These are phyloP conservation scores for Podila verticillata DNA, from an alignment of 192 early-diverging fungal genomes.

Conservation along the genomic window DNA sequence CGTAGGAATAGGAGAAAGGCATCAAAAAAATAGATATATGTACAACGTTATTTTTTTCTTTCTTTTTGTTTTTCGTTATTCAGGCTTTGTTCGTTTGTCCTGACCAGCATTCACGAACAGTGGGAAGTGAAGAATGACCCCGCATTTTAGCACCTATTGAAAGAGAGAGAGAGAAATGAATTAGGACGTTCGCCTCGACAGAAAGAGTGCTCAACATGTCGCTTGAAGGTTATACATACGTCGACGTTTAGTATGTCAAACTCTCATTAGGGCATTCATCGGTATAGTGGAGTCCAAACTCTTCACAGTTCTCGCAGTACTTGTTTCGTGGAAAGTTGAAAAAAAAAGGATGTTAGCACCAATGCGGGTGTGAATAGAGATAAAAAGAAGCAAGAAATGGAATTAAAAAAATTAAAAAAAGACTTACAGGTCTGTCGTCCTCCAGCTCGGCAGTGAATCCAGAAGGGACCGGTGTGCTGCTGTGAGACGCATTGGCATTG, in stretches of 20 bases:
- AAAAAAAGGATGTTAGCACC: not conserved
- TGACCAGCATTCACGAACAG: slow-evolving; percentile 1
- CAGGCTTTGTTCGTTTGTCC: not conserved
- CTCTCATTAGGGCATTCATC: slow-evolving; percentile 72
- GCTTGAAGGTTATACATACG: too few relatives aligned
- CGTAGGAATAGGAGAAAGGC: not conserved
- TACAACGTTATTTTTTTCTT: not conserved
- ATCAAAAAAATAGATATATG: not conserved
- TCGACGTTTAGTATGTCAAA: slow-evolving; percentile 11
- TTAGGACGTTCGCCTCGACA: not conserved
- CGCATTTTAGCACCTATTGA: not conserved
- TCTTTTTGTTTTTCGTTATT: not conserved
- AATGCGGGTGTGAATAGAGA: not conserved
- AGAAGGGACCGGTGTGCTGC: not conserved
- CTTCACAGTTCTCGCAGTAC: slow-evolving; percentile 85
- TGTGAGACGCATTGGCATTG: not conserved
- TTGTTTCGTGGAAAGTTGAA: slow-evolving; percentile 12
- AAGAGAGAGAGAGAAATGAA: not conserved
- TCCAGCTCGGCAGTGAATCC: slow-evolving; percentile 17
- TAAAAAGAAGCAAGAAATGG: not conserved
- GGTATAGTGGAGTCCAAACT: slow-evolving; percentile 73
- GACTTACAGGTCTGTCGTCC: slow-evolving; percentile 56
- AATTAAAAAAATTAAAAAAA: slow-evolving; percentile 4
- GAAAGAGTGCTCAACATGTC: too few relatives aligned
- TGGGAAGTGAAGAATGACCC: not conserved